phyloP scores from a whole-genome alignment of 345 rosid genomes.

The Eucalyptus marginata region DNA sequence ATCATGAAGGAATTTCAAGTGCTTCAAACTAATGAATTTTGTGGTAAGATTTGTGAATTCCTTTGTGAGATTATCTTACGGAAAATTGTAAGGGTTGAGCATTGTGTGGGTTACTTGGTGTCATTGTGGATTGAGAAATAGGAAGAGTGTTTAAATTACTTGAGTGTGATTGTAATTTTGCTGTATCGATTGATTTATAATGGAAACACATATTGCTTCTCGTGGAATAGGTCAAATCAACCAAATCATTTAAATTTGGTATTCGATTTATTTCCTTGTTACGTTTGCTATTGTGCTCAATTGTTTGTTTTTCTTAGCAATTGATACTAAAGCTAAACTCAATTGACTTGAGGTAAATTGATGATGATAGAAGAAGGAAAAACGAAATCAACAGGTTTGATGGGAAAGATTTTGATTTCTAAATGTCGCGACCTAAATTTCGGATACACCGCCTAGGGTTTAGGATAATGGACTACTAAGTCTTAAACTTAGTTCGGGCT shows the following conservation, averaged over 20 bases:
- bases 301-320: not conserved
- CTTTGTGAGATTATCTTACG: not conserved
- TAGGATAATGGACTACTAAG: no score
- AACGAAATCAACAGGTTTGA: not conserved
- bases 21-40: not conserved
- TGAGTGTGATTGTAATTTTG: not conserved
- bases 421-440: not conserved
- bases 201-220: not conserved
- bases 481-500: no score
- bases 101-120: not conserved
- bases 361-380: not conserved
- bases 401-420: not conserved
- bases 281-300: not conserved
- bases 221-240: not conserved
- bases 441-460: no score
- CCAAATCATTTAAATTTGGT: not conserved
- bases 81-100: not conserved
- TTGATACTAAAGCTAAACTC: not conserved
- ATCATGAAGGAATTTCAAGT: not conserved
- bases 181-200: not conserved
- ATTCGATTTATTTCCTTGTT: not conserved
- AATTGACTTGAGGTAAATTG: not conserved
- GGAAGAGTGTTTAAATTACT: not conserved
- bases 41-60: not conserved
- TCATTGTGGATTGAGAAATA: not conserved